Percentiles rank a stretch among this genome's conserved stretches.
Evolutionary conservation across 805 yeast genomes (phyloP).

Genomic region (Lachancea nothofagi): DNA sequence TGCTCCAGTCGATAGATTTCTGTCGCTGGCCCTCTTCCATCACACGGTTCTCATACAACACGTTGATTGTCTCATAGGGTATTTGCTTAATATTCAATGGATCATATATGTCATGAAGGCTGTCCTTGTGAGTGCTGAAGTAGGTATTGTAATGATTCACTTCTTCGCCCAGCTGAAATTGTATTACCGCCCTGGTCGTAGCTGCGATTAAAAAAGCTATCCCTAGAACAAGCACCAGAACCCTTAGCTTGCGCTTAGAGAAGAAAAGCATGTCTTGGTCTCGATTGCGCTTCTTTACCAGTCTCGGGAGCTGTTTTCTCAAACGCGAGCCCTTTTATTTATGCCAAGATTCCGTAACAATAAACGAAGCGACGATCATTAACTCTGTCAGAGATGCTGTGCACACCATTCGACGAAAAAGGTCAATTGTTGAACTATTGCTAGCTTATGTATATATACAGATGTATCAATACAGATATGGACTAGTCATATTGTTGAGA

Average conservation of each 20-base stretch:
- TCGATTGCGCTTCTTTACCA: no score
- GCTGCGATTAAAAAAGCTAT: constrained; percentile 12
- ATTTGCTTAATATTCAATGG: constrained; percentile 19
- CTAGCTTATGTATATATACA: no score
- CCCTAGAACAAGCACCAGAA: constrained; percentile 9
- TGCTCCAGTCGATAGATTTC: constrained; percentile 33
- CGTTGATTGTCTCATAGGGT: constrained; percentile 12
- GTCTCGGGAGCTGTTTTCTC: no score
- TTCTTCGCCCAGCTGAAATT: constrained; percentile 30
- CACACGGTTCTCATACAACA: constrained; percentile 4
- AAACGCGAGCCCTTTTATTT: no score
- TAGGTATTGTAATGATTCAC: constrained; percentile 25
- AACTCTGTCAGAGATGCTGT: background rate
- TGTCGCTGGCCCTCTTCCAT: background rate
- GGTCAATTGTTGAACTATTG: no score
- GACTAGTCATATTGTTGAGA: no score
- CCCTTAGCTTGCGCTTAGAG: constrained; percentile 23
- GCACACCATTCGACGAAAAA: background rate
- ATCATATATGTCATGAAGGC: constrained; percentile 16
- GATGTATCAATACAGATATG: no score
- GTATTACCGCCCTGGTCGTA: constrained; percentile 19
- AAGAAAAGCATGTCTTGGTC: constrained; percentile 10
- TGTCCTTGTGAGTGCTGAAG: constrained; percentile 26
- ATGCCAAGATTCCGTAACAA: background rate
- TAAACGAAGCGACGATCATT: background rate